Evolutionary conservation across 1,284 basidiomycete species (phyloP), one percentile per base, ranked within the genome.

Genomic region (Puccinia triticina): DNA sequence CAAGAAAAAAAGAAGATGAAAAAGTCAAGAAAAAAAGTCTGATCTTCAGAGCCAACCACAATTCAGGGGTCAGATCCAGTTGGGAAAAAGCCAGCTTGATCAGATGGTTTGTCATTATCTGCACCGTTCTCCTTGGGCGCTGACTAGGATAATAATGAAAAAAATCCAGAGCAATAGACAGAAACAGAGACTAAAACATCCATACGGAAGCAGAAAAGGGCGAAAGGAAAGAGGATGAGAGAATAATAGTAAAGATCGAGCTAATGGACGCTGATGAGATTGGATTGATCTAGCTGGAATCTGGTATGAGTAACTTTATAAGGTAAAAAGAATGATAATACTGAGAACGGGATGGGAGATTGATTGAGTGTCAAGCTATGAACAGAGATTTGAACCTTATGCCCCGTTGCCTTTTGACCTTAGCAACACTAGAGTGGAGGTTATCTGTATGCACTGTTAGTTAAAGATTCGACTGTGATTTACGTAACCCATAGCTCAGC

Each of bases 21-120:
- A 69, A 43, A 67, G n/a, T 26, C 21, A 48, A 69, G 43, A 67
- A 67, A 67, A 67, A 72, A 48, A 53, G 46, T 55, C 50, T 72
- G 69, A 72, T 72, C 69, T 72, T 73, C 50, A 73, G 71, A 50
- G 71, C 71, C 71, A 73, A 73, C 71, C 71, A 73, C 71, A 55
- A 73, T 37, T 73, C 71, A 73, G 71, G 71, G 71, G 71, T 73
- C 50, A 73, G 71, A 73, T 73, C 71, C 37, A 73, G 50, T 55
- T 53, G 71, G 71, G 48, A 73, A 55, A 55, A 73, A 55, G 32
- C 37, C 71, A 73, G 71, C 71, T 73, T 73, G 71, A 73, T 73
- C 71, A 73, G 71, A 73, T 55, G 71, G 48, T 73, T 73, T 73
- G 48, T 73, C 71, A 73, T 73, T 73, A 73, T 73, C 37, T 73